These are phyloP conservation scores for Ogataea nitratoaversa DNA, from an alignment of 805 yeast species.

Conservation along the genomic window DNA sequence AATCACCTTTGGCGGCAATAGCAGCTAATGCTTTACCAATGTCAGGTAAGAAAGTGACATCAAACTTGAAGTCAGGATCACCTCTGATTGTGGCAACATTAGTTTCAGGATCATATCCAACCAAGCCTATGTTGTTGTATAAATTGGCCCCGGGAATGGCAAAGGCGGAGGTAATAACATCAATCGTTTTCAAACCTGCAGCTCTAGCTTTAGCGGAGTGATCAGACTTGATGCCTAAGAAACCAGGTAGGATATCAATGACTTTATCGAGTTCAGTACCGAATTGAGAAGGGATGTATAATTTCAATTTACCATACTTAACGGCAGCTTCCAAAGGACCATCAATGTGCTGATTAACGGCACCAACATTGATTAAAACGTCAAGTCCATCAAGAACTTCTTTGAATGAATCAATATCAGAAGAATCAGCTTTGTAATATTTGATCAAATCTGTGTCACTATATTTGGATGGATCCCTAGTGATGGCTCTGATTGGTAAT, in stretches of 20 bases:
- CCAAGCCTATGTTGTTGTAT: slow-evolving; percentile 32
- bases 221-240: slow-evolving; percentile 25
- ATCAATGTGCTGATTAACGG: slow-evolving; percentile 24
- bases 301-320: slow-evolving; percentile 35
- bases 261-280: slow-evolving; percentile 42
- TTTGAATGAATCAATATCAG: slow-evolving; percentile 26
- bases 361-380: slow-evolving; percentile 44
- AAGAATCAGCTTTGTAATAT: slow-evolving; percentile 35
- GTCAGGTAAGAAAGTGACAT: slow-evolving; percentile 37
- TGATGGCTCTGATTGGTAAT: slow-evolving; percentile 48
- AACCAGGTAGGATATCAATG: slow-evolving; percentile 6
- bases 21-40: slow-evolving; percentile 41
- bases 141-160: slow-evolving; percentile 32
- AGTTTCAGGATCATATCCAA: slow-evolving; percentile 35
- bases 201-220: slow-evolving; percentile 39
- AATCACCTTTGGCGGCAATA: slow-evolving; percentile 33
- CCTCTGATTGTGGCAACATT: slow-evolving; percentile 38
- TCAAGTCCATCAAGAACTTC: slow-evolving; percentile 44
- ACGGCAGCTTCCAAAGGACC: slow-evolving; percentile 37
- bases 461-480: slow-evolving; percentile 38
- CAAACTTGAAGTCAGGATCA: slow-evolving; percentile 32
- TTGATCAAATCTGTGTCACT: slow-evolving; percentile 33
- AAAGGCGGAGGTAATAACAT: slow-evolving; percentile 38
- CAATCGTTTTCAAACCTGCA: slow-evolving; percentile 45
- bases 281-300: slow-evolving; percentile 59